Base-by-base conservation (phyloP, 306 rosid genomes). In the Canavalia ensiformis region DNA sequence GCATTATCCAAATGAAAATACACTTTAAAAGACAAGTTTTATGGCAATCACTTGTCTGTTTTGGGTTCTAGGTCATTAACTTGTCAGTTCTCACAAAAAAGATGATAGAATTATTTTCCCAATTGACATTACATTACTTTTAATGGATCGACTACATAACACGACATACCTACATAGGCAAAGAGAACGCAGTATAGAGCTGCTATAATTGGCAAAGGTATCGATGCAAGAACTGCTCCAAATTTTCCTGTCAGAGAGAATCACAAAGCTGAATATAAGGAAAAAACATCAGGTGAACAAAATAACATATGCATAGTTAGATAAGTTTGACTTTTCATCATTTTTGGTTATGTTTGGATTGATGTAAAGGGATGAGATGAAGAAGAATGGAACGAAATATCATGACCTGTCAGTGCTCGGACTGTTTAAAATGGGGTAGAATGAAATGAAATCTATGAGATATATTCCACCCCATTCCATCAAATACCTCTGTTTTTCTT, bases 221-320 rank as follows among this genome's bases (percentile, higher is more conserved):
- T 86, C 28, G 99, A 90, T 47, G 99, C 99, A 75, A 95, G 86
- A 83, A 95, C 87, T 50, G 97, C 99, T 52, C 97, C 99, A 73
- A 93, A 93, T 85, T 93, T 95, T 51, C 97, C 99, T 95, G 94
- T 50, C 30, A 62, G 4, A 64, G 72, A 75, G 72, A 75, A 52
- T 49, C 78, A 86, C 52, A 71, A 76, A 75, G 25, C 63, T 41
- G 5, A 65, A 78, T 37, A 80, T 28, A 80, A 42, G 58, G 44
- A 66, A 60, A 50, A 60, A 33, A 60, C 33, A 80, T 29, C 42
- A 82, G 30, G 51, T 4, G 41, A 71, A 72, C 28, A 60, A 62
- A 75, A n/a, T 50, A 37, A 54, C 11, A 65, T 42, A 58, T 3
- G 69, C 54, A 52, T 59, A 50, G 29, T 11, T 29, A 52, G 72